Evolutionary conservation across 2,329 filamentous ascomycete genomes (phyloP), one percentile per base, ranked within the genome.

Genomic region (Aspergillus intermedius): DNA sequence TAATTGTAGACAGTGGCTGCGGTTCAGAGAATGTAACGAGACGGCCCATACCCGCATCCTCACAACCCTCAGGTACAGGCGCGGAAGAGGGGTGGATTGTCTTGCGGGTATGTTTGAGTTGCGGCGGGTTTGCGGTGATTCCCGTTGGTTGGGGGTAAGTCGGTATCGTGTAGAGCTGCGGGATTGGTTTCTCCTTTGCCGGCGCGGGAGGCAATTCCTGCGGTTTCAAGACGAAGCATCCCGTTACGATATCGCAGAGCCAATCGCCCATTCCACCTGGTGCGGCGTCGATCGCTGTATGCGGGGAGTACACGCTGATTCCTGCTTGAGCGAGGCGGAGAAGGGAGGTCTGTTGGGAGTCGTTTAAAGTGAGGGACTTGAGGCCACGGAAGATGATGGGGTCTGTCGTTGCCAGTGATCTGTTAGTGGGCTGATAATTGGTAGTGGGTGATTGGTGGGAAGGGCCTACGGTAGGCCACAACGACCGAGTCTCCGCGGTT

Each of bases 381-480:
- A 98, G 78, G 46, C 87, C 87, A 44, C 87, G 83, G 76, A 98
- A 98, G 65, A 98, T 97, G 66, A 97, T 93, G 19, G 93, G 93
- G 70, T 98, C 88, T 94, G 59, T 5, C 7, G 19, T 47, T 13
- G 44, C 46, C n/a, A 50, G 42, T 41, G 15, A 32, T 5, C n/a
- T 15, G 23, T 48, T 15, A 34, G 37, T 19, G 8, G 21, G 7
- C 4, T 19, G 17, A 23, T 32, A 42, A 23, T 39, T n/a, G 17
- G 17, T 42, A 10, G 17, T 3, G 8, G 21, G 8, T 5, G 8
- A 9, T 32, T 35, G 19, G 17, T 45, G 39, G 28, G n/a, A 21
- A 17, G 54, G 28, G 66, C 77, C 61, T 72, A 94, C 89, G 93
- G 68, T 98, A 98, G 61, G 89, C 86, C 49, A 98, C 78, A 46